A percentile compares a stretch with the other conserved stretches of the same genome.
Conservation (phyloP, 192 early-diverging fungal species). For the Coemansia sp. region DNA sequence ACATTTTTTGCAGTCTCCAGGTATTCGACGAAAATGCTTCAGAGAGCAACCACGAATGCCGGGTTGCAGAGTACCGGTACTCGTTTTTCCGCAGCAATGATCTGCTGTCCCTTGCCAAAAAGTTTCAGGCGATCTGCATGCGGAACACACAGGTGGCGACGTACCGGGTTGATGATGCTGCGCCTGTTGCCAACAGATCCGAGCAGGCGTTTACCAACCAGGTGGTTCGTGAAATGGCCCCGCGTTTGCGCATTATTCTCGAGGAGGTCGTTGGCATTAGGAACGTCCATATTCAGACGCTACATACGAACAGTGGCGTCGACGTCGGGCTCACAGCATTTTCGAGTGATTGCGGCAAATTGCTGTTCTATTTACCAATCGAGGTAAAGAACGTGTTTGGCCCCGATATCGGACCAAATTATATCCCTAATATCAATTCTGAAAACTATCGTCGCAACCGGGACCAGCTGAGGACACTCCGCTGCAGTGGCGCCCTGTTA, state of each 20-base stretch:
- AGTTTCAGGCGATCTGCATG: neutral
- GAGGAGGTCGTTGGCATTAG: neutral
- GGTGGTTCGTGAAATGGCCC: neutral
- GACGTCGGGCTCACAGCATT: neutral
- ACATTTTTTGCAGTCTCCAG: neutral
- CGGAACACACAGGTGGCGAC: neutral
- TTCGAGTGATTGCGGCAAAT: neutral
- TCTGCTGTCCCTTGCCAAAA: neutral
- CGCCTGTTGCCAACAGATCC: neutral
- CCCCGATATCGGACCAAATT: neutral
- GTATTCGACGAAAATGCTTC: neutral
- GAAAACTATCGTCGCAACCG: neutral
- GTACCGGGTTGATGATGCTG: neutral
- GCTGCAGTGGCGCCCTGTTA: neutral
- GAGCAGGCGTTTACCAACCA: conserved; percentile 3
- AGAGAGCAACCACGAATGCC: neutral
- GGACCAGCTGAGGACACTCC: neutral
- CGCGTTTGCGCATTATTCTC: neutral
- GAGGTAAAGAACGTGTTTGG: neutral
- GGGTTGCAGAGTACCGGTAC: neutral
- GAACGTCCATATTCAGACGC: neutral
- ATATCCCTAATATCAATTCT: too few species aligned
- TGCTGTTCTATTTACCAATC: neutral
- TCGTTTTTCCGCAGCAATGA: neutral
- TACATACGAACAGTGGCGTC: conserved; percentile 8